Evolutionary conservation across 352 stramenopile genomes (phyloP).

Genomic region (Phytopythium kandeliae): DNA sequence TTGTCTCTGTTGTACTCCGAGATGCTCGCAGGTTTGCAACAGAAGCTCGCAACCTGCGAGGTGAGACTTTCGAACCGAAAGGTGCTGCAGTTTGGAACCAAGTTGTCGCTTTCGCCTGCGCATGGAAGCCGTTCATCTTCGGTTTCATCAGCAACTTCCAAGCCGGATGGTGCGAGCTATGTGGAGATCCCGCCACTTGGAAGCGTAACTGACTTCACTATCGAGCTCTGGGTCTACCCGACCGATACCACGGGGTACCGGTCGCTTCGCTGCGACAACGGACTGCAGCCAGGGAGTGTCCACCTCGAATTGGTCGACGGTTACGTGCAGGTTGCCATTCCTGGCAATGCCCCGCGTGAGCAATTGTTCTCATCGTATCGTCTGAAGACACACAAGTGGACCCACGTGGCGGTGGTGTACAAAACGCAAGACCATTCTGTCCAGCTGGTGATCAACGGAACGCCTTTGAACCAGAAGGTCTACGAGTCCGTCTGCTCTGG

Average conservation of each 20-base stretch:
- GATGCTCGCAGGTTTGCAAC: constrained; percentile 50
- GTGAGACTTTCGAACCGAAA: constrained; percentile 33
- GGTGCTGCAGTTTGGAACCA: constrained; percentile 59
- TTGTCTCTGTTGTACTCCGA: constrained; percentile 74
- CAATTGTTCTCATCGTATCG: constrained; percentile 46
- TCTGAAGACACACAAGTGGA: constrained; percentile 64
- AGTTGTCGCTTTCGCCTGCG: constrained; percentile 9
- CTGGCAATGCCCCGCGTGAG: constrained; percentile 67
- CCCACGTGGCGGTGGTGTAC: constrained; percentile 63
- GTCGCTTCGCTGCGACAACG: constrained; percentile 71
- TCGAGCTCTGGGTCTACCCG: constrained; percentile 81
- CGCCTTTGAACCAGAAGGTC: constrained; percentile 16
- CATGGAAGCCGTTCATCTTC: constrained; percentile 1
- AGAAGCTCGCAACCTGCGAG: constrained; percentile 46
- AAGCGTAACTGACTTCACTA: constrained; percentile 54
- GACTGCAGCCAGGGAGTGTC: constrained; percentile 56
- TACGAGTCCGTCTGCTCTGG: constrained; percentile 40
- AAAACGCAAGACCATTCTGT: constrained; percentile 15
- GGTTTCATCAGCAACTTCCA: constrained; percentile 11
- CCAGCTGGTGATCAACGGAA: constrained; percentile 56
- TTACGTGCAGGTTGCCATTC: constrained; percentile 62
- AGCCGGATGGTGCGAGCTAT: constrained; percentile 55
- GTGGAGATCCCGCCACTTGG: constrained; percentile 60
- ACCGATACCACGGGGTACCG: constrained; percentile 55
- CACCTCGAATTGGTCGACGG: constrained; percentile 70